Percentiles rank a stretch among this genome's conserved stretches.
Evolutionary conservation across 495 filamentous ascomycete genomes (phyloP).

Genomic region (Jackrogersella multiformis): DNA sequence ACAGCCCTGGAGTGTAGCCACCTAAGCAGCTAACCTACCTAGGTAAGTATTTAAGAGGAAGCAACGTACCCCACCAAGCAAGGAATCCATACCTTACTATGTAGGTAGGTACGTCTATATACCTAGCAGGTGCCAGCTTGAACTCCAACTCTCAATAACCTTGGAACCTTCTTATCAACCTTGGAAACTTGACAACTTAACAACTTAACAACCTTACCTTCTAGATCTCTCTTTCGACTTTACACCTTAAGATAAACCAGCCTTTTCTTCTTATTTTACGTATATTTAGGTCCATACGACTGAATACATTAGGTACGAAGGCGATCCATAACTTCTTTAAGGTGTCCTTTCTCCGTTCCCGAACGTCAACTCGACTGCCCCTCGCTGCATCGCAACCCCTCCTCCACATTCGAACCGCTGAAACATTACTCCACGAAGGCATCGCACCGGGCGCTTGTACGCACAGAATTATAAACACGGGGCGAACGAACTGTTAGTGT

Average conservation of each 20-base stretch:
- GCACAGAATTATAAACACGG: background rate
- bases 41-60: conserved; percentile 9
- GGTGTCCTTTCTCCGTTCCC: background rate
- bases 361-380: conserved; percentile 3
- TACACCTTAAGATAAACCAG: too few relatives aligned
- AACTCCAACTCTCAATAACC: too few relatives aligned
- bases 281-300: too few relatives aligned
- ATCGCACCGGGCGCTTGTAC: background rate
- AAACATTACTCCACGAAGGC: background rate
- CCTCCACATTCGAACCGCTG: conserved; percentile 12
- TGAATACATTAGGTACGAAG: background rate
- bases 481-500: background rate
- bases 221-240: too few relatives aligned
- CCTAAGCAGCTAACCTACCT: background rate
- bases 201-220: too few relatives aligned
- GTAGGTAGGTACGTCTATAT: too few relatives aligned
- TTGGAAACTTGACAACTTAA: too few relatives aligned
- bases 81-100: too few relatives aligned
- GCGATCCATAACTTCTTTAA: background rate
- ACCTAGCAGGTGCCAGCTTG: too few relatives aligned
- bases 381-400: conserved; percentile 19
- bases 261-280: too few relatives aligned
- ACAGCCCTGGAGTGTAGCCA: background rate
- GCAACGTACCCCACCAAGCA: background rate
- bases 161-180: too few relatives aligned